Evolutionary conservation across 1,284 basidiomycete species (phyloP).

Genomic region (Ustilago hordei): DNA sequence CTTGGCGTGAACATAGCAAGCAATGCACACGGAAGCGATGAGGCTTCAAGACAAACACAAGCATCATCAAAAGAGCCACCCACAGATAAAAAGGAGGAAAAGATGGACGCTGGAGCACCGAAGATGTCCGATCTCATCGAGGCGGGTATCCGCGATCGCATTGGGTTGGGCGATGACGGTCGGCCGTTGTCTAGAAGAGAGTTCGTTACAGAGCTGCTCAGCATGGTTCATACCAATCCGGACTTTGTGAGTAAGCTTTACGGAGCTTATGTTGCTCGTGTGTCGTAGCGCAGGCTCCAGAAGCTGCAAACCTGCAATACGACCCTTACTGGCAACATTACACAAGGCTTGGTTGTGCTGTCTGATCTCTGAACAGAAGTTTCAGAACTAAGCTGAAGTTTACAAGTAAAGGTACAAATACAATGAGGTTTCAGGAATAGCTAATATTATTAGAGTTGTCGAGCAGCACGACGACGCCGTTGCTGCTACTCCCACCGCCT

Average conservation of each 20-base stretch:
- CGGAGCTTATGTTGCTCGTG: constrained; percentile 37
- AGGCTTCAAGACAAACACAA: background rate
- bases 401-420: constrained; percentile 1
- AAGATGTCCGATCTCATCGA: constrained; percentile 72
- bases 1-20: constrained; percentile 10
- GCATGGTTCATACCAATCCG: constrained; percentile 74
- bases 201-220: constrained; percentile 78
- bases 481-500: background rate
- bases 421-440: background rate
- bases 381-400: background rate
- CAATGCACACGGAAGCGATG: background rate
- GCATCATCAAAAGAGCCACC: constrained; percentile 1
- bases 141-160: constrained; percentile 70
- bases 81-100: background rate
- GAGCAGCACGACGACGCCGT: background rate
- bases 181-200: constrained; percentile 73
- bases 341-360: background rate
- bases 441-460: background rate
- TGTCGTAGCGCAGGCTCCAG: background rate
- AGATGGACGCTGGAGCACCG: constrained; percentile 25
- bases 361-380: background rate
- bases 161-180: constrained; percentile 62
- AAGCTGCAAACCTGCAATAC: background rate
- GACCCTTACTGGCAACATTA: background rate
- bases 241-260: constrained; percentile 60